These are phyloP conservation scores for Kazachstania bromeliacearum DNA, from an alignment of 805 yeast species.

Conservation along the genomic window DNA sequence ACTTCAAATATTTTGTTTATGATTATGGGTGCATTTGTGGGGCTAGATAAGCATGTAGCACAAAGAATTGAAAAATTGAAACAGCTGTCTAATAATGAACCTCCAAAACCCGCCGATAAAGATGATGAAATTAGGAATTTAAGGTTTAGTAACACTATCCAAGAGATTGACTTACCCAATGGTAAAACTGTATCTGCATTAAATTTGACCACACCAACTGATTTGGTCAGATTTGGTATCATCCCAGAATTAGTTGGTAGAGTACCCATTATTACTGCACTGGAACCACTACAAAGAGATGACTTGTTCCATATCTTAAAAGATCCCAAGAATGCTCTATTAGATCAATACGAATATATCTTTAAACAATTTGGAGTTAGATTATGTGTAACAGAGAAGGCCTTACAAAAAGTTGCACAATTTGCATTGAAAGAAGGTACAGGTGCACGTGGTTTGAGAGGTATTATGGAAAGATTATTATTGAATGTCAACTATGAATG, in stretches of 20 bases:
- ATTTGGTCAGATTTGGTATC: slow-evolving; percentile 42
- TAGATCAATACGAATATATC: slow-evolving; percentile 44
- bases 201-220: slow-evolving; percentile 40
- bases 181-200: slow-evolving; percentile 36
- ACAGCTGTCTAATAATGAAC: slow-evolving; percentile 7
- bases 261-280: slow-evolving; percentile 44
- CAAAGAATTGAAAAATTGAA: slow-evolving; percentile 26
- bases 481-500: slow-evolving; percentile 48
- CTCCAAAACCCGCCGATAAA: slow-evolving; percentile 1
- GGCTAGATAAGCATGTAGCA: slow-evolving; percentile 41
- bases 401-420: slow-evolving; percentile 39
- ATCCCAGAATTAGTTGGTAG: slow-evolving; percentile 55
- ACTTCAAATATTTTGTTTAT: slow-evolving; percentile 49
- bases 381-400: slow-evolving; percentile 39
- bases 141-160: slow-evolving; percentile 24
- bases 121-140: slow-evolving; percentile 8
- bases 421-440: slow-evolving; percentile 44
- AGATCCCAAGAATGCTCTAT: slow-evolving; percentile 47
- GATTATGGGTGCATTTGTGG: slow-evolving; percentile 55
- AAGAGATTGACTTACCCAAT: slow-evolving; percentile 30
- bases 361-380: slow-evolving; percentile 45
- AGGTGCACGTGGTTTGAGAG: slow-evolving; percentile 53
- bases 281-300: slow-evolving; percentile 36
- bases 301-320: slow-evolving; percentile 42
- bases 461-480: slow-evolving; percentile 43